These are phyloP conservation scores for Astrothelium macrocarpum DNA, from an alignment of 495 filamentous ascomycete species.

Conservation along the genomic window DNA sequence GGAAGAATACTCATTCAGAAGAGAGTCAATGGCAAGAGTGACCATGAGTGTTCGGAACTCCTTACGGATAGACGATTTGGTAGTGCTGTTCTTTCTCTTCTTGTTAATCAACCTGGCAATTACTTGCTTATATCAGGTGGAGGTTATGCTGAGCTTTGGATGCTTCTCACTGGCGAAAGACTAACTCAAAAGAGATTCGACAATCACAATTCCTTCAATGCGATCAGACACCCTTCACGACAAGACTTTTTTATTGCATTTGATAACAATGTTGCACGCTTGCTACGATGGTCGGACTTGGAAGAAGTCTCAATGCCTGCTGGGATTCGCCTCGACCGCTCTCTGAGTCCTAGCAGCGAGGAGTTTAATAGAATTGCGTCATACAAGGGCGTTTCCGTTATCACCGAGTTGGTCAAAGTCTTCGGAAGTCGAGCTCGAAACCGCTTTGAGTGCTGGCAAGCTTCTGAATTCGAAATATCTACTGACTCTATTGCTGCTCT, in stretches of 20 bases:
- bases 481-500: neutral
- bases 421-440: neutral
- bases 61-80: neutral
- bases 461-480: slow-evolving; percentile 4
- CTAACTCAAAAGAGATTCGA: neutral
- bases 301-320: neutral
- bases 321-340: neutral
- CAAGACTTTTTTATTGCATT: neutral
- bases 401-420: neutral
- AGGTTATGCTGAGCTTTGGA: neutral
- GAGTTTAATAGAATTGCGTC: neutral
- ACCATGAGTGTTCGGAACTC: neutral
- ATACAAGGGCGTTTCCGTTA: neutral
- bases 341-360: neutral
- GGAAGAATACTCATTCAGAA: neutral
- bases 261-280: neutral
- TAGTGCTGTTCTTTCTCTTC: neutral
- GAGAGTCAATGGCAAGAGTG: neutral
- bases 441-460: neutral
- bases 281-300: neutral
- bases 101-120: neutral
- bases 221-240: neutral
- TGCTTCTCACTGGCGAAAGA: neutral
- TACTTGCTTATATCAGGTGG: neutral
- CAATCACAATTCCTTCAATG: neutral